A percentile compares a stretch with the other conserved stretches of the same genome.
Evolutionary conservation across 1,284 basidiomycete species (phyloP).

Genomic region (Cryptococcus amylolentus): DNA sequence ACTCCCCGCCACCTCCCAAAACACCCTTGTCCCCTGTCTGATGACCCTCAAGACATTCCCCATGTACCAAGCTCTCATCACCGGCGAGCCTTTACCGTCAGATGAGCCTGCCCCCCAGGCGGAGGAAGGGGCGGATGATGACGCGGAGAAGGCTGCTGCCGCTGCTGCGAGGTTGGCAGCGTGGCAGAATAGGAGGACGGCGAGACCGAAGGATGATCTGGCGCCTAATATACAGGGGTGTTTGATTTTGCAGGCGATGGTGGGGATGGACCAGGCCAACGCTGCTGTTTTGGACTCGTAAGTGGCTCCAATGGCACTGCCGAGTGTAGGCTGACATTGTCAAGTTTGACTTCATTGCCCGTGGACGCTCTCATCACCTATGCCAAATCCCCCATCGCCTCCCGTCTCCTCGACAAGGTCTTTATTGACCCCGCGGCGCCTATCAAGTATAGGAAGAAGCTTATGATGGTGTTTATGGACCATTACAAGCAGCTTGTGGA

Average conservation of each 20-base stretch:
- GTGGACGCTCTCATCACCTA: slow-evolving; percentile 63
- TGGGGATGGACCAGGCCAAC: slow-evolving; percentile 66
- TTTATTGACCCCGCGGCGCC: slow-evolving; percentile 67
- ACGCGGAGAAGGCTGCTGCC: slow-evolving; percentile 40
- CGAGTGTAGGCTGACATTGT: neutral
- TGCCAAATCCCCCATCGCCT: slow-evolving; percentile 68
- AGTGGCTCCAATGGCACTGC: slow-evolving; percentile 5
- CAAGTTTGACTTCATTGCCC: slow-evolving; percentile 61
- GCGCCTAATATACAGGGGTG: slow-evolving; percentile 80
- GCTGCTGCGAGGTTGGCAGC: slow-evolving; percentile 33
- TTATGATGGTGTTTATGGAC: slow-evolving; percentile 70
- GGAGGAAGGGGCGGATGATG: slow-evolving; percentile 19
- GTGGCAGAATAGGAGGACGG: slow-evolving; percentile 44
- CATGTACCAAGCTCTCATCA: slow-evolving; percentile 34
- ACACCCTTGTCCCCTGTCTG: slow-evolving; percentile 61
- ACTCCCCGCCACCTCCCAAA: slow-evolving; percentile 52
- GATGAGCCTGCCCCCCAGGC: slow-evolving; percentile 17
- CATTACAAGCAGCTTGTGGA: slow-evolving; percentile 73
- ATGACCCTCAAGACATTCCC: slow-evolving; percentile 61
- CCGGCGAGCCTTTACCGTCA: slow-evolving; percentile 27
- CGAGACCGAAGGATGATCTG: slow-evolving; percentile 37
- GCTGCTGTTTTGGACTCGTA: slow-evolving; percentile 66
- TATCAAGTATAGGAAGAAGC: slow-evolving; percentile 63
- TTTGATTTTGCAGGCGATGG: slow-evolving; percentile 73
- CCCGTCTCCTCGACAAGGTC: slow-evolving; percentile 74